Percentiles rank a stretch among this genome's conserved stretches.
Evolutionary conservation across 1,284 basidiomycete species (phyloP).

Genomic region (Lentinula novae-zelandiae): DNA sequence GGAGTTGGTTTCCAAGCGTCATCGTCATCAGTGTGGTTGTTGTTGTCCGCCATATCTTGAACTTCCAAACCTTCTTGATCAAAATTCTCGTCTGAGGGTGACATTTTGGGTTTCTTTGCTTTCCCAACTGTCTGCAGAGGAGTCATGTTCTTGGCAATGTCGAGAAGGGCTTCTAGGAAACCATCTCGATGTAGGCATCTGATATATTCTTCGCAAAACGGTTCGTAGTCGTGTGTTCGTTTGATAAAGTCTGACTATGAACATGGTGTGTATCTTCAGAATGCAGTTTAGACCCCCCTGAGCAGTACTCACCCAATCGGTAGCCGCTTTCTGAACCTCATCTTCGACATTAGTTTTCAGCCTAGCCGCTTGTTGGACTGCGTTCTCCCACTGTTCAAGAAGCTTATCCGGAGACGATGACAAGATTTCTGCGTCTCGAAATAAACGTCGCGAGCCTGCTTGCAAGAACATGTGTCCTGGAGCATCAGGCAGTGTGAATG

Average conservation of each 20-base stretch:
- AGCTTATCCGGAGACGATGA: slow-evolving; percentile 37
- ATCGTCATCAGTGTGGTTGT: neutral
- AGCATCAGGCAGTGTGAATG: slow-evolving; percentile 4
- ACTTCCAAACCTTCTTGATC: neutral
- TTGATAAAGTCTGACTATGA: slow-evolving; percentile 50
- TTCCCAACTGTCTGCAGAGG: neutral
- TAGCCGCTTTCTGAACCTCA: slow-evolving; percentile 41
- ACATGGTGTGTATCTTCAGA: neutral
- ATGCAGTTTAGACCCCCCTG: neutral
- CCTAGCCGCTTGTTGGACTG: slow-evolving; percentile 36
- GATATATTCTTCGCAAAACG: slow-evolving; percentile 49
- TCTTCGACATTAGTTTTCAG: slow-evolving; percentile 48
- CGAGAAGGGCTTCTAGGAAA: slow-evolving; percentile 39
- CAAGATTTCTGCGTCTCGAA: slow-evolving; percentile 40
- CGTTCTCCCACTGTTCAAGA: slow-evolving; percentile 40
- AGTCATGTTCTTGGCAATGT: slow-evolving; percentile 12
- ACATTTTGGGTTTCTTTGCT: neutral
- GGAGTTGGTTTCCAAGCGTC: neutral
- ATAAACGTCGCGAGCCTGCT: slow-evolving; percentile 45
- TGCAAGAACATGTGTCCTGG: slow-evolving; percentile 29
- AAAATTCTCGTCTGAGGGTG: neutral
- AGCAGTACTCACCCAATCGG: slow-evolving; percentile 39
- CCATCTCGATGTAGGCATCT: slow-evolving; percentile 42
- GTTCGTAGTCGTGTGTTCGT: slow-evolving; percentile 59
- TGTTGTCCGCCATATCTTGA: neutral